Percentiles rank a stretch among this genome's conserved stretches.
Evolutionary conservation across 345 rosid species (phyloP).

Genomic region (Chamaenerion angustifolium): DNA sequence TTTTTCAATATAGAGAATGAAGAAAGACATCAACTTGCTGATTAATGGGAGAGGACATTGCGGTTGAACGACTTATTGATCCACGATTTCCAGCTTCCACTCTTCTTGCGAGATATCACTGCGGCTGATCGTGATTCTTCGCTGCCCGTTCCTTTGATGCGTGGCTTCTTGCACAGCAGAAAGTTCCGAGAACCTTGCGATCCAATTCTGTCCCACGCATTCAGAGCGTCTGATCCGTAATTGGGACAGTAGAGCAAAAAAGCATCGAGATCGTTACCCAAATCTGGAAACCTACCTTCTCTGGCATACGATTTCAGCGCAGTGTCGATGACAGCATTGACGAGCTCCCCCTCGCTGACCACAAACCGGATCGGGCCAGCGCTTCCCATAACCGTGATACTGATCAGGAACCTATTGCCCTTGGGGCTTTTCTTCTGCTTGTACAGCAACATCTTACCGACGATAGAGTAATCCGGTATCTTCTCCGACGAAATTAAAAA

Average conservation of each 20-base stretch:
- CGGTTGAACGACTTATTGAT: slow-evolving; percentile 73
- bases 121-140: slow-evolving; percentile 16
- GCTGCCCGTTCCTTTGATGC: slow-evolving; percentile 23
- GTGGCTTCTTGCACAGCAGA: slow-evolving; percentile 80
- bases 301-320: slow-evolving; percentile 81
- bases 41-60: slow-evolving; percentile 55
- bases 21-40: no score
- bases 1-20: no score
- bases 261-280: slow-evolving; percentile 63
- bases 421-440: slow-evolving; percentile 68
- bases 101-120: slow-evolving; percentile 31
- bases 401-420: slow-evolving; percentile 64
- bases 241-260: slow-evolving; percentile 67
- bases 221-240: slow-evolving; percentile 48
- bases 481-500: not conserved
- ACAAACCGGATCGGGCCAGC: slow-evolving; percentile 95
- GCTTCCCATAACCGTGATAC: slow-evolving; percentile 77
- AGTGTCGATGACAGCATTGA: slow-evolving; percentile 66
- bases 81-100: slow-evolving; percentile 87
- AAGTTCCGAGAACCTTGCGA: slow-evolving; percentile 65
- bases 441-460: slow-evolving; percentile 50
- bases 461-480: slow-evolving; percentile 4
- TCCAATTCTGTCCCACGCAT: slow-evolving; percentile 76
- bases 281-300: slow-evolving; percentile 92
- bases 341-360: slow-evolving; percentile 60